Percentiles rank a stretch among this genome's conserved stretches.
Evolutionary conservation across 2,329 filamentous ascomycete species (phyloP).

Genomic region (Colletotrichum sp.): DNA sequence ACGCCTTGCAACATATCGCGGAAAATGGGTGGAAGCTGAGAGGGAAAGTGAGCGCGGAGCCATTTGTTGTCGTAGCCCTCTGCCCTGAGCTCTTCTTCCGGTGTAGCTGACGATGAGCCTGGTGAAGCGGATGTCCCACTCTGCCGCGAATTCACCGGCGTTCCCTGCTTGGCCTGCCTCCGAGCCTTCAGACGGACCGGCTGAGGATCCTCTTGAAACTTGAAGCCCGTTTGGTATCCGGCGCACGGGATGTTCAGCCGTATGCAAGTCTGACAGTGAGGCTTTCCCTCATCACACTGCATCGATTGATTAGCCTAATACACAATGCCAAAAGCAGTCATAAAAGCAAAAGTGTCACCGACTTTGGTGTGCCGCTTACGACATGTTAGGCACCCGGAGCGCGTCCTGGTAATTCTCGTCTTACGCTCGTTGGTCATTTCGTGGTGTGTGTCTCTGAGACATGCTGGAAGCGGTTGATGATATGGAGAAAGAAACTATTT

Average conservation of each 20-base stretch:
- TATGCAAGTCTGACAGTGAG: neutral
- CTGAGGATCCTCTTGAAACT: neutral
- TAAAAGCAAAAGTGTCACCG: neutral
- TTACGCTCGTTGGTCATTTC: neutral
- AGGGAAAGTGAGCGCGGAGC: neutral
- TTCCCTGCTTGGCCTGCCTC: neutral
- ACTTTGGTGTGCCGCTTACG: neutral
- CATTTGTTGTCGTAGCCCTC: neutral
- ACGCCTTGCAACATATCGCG: neutral
- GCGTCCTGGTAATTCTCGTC: neutral
- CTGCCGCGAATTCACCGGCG: fast-evolving
- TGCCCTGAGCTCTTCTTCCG: neutral
- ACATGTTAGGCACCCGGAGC: neutral
- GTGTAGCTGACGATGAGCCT: neutral
- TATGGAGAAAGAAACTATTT: neutral
- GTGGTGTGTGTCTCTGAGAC: neutral
- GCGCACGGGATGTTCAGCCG: neutral
- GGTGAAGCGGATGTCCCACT: neutral
- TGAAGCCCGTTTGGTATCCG: neutral
- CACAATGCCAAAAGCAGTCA: neutral
- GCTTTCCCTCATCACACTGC: neutral
- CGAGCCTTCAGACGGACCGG: neutral
- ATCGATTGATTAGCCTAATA: neutral
- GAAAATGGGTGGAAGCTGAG: neutral
- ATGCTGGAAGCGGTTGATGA: neutral